Evolutionary conservation across 345 rosid genomes (phyloP).

Genomic region (Cardiospermum halicacabum): DNA sequence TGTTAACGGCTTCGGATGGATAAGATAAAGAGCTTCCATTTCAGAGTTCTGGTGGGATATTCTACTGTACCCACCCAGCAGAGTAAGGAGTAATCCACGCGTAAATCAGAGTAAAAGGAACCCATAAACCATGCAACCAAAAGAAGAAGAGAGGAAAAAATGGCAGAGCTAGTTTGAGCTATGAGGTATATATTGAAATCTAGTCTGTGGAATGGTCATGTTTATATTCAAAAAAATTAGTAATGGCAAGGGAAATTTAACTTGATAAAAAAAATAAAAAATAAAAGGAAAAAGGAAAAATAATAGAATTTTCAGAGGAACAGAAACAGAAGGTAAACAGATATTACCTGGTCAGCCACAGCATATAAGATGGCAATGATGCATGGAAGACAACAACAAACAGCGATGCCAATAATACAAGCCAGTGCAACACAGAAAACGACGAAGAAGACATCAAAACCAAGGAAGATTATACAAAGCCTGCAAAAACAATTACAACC

Average conservation of each 20-base stretch:
- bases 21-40: background rate
- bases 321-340: conserved; percentile 8
- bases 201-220: background rate
- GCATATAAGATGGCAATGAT: conserved; percentile 95
- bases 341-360: conserved; percentile 84
- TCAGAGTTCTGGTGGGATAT: background rate
- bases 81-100: background rate
- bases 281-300: background rate
- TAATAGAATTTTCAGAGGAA: background rate
- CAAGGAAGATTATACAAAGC: conserved; percentile 90
- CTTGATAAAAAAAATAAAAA: background rate
- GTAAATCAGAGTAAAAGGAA: background rate
- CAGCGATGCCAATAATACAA: conserved; percentile 93
- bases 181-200: background rate
- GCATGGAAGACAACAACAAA: conserved; percentile 98
- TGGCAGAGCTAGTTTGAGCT: background rate
- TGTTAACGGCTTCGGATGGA: background rate
- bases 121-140: background rate
- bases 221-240: background rate
- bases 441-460: conserved; percentile 96
- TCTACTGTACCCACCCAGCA: background rate
- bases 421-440: conserved; percentile 94
- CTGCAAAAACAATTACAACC: conserved; percentile 37
- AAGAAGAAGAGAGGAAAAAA: background rate
- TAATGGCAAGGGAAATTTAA: background rate